A percentile compares a stretch with the other conserved stretches of the same genome.
These are phyloP conservation scores for Obelidium mucronatum DNA, from an alignment of 192 early-diverging fungal genomes.

Conservation along the genomic window DNA sequence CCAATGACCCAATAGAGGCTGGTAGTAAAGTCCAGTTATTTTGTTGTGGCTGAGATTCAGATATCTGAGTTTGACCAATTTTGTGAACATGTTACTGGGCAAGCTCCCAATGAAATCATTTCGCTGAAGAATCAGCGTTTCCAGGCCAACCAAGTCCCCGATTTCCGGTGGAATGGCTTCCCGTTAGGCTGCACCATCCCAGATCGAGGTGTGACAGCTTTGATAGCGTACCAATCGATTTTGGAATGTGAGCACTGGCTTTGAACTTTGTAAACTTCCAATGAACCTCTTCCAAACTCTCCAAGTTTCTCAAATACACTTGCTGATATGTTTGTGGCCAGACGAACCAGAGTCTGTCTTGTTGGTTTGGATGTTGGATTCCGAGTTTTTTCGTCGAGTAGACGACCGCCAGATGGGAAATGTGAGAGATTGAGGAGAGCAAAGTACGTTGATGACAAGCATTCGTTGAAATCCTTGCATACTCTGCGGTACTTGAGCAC, in stretches of 20 bases:
- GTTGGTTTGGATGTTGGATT: not conserved
- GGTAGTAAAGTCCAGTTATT: not conserved
- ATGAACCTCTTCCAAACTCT: not conserved
- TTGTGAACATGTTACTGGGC: not conserved
- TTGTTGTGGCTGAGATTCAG: constrained; percentile 10
- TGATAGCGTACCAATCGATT: not conserved
- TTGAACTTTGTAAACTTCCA: not conserved
- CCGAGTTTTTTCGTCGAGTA: not conserved
- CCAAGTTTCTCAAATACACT: not conserved
- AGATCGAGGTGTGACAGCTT: not conserved
- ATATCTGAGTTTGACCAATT: not conserved
- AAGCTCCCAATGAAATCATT: too few species aligned
- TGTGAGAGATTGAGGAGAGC: not conserved
- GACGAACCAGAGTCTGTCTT: constrained; percentile 9
- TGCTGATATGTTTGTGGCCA: not conserved
- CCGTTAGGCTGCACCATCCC: not conserved
- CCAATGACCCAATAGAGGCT: not conserved
- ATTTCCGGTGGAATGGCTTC: not conserved
- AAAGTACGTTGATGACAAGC: not conserved
- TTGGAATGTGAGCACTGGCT: not conserved
- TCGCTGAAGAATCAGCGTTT: too few species aligned
- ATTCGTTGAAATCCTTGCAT: not conserved
- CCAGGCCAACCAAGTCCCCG: too few species aligned
- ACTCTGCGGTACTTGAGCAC: not conserved
- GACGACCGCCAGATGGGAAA: too few species aligned